A percentile compares a stretch with the other conserved stretches of the same genome.
Conservation (phyloP, 768 basidiomycete species). For the Kwoniella mangroviensis region DNA sequence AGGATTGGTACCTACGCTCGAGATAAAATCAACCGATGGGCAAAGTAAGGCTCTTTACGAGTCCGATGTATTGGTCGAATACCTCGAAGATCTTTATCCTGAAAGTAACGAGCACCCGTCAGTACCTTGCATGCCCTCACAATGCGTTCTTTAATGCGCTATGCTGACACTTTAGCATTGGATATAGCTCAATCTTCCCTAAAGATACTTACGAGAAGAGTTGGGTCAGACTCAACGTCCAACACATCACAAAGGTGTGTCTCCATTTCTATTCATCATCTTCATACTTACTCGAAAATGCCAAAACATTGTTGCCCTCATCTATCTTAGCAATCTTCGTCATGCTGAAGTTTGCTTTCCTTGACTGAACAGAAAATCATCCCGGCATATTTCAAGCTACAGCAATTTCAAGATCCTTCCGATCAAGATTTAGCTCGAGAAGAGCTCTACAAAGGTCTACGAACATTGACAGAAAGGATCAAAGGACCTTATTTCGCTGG, state of each 20-base stretch:
- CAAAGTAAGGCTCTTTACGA: conserved; percentile 69
- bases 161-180: conserved; percentile 57
- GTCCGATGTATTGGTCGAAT: conserved; percentile 78
- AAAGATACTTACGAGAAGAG: conserved; percentile 25
- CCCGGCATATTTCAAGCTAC: conserved; percentile 64
- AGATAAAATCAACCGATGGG: conserved; percentile 33
- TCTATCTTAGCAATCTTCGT: no score
- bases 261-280: not conserved
- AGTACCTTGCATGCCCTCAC: conserved; percentile 57
- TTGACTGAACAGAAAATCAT: conserved; percentile 59
- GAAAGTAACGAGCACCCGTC: conserved; percentile 59
- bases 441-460: conserved; percentile 59
- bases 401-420: conserved; percentile 59
- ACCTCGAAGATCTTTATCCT: conserved; percentile 69
- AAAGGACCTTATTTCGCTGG: conserved; percentile 67
- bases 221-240: conserved; percentile 34
- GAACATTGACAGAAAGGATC: conserved; percentile 58
- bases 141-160: not conserved
- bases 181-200: conserved; percentile 61
- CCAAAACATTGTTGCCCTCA: no score
- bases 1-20: conserved; percentile 74
- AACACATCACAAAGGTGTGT: conserved; percentile 59
- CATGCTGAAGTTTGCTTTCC: not conserved
- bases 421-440: conserved; percentile 52
- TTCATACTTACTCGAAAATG: no score